These are phyloP conservation scores for Neurospora sp. DNA, from an alignment of 495 filamentous ascomycete genomes.

Conservation along the genomic window DNA sequence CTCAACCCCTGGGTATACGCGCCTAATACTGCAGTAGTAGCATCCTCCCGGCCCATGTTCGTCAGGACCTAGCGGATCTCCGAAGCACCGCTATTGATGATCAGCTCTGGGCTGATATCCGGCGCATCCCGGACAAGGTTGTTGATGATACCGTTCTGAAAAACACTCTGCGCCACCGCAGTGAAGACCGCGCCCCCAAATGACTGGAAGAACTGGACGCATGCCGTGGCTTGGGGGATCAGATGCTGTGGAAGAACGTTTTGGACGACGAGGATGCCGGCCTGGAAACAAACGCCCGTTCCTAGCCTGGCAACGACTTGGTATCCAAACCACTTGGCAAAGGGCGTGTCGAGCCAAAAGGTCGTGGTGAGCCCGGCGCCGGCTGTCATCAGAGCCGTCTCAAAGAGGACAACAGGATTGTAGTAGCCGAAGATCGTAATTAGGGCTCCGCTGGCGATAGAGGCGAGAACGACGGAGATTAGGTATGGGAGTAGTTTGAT, in stretches of 20 bases:
- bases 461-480: slow-evolving; percentile 37
- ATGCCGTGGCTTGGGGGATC: slow-evolving; percentile 39
- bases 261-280: slow-evolving; percentile 47
- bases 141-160: slow-evolving; percentile 33
- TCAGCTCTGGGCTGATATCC: slow-evolving; percentile 11
- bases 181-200: slow-evolving; percentile 40
- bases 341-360: slow-evolving; percentile 30
- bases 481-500: slow-evolving; percentile 44
- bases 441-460: slow-evolving; percentile 35
- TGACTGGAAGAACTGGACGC: slow-evolving; percentile 42
- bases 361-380: slow-evolving; percentile 43
- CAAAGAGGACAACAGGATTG: slow-evolving; percentile 36
- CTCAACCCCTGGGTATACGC: no score
- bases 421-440: slow-evolving; percentile 41
- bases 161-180: slow-evolving; percentile 37
- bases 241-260: slow-evolving; percentile 33
- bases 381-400: slow-evolving; percentile 47
- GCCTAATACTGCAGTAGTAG: no score
- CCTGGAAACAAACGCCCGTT: slow-evolving; percentile 41
- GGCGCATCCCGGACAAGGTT: slow-evolving; percentile 28
- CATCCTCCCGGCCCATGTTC: no score
- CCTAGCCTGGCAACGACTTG: slow-evolving; percentile 46
- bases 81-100: slow-evolving; percentile 28
- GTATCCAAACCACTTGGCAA: slow-evolving; percentile 47
- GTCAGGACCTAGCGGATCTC: slow-evolving; percentile 28